phyloP scores from a whole-genome alignment of 108 stramenopile genomes.

The Cyclotella kingstonii region DNA sequence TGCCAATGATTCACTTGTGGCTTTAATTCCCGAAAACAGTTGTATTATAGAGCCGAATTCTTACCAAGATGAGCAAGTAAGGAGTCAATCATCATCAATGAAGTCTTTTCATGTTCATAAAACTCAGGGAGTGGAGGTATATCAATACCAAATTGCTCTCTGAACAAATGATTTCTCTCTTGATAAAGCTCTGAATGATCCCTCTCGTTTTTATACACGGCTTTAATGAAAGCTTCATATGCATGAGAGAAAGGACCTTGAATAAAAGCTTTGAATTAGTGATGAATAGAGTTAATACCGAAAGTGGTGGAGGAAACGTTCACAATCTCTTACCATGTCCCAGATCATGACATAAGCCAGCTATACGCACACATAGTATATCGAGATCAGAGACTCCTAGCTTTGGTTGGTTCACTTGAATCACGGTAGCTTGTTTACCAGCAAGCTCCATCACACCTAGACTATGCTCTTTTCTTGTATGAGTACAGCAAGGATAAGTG shows the following conservation, averaged over 20 bases:
- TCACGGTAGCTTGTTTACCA: constrained; percentile 37
- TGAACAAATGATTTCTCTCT: constrained; percentile 27
- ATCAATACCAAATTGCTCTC: constrained; percentile 39
- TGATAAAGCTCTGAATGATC: constrained; percentile 42
- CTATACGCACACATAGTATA: constrained; percentile 89
- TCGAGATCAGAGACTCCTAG: constrained; percentile 78
- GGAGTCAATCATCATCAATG: constrained; percentile 80
- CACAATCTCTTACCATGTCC: constrained; percentile 64
- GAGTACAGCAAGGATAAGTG: constrained; percentile 76
- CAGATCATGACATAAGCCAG: constrained; percentile 90
- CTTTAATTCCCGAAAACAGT: too few species aligned
- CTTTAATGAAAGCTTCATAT: constrained; percentile 51
- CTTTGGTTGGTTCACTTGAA: constrained; percentile 53
- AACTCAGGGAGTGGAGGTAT: constrained; percentile 38
- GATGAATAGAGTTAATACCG: too few species aligned
- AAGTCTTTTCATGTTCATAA: constrained; percentile 72
- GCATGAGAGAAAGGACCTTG: constrained; percentile 78
- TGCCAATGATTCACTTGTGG: too few species aligned
- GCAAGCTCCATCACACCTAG: constrained; percentile 77
- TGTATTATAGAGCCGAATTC: too few species aligned
- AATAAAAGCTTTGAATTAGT: too few species aligned
- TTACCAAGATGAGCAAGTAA: constrained; percentile 35
- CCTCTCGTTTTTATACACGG: constrained; percentile 17
- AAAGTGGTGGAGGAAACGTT: too few species aligned
- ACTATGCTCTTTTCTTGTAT: constrained; percentile 83